A percentile compares a stretch with the other conserved stretches of the same genome.
Conservation (phyloP, 805 yeast genomes). For the Candida nanaspora region DNA sequence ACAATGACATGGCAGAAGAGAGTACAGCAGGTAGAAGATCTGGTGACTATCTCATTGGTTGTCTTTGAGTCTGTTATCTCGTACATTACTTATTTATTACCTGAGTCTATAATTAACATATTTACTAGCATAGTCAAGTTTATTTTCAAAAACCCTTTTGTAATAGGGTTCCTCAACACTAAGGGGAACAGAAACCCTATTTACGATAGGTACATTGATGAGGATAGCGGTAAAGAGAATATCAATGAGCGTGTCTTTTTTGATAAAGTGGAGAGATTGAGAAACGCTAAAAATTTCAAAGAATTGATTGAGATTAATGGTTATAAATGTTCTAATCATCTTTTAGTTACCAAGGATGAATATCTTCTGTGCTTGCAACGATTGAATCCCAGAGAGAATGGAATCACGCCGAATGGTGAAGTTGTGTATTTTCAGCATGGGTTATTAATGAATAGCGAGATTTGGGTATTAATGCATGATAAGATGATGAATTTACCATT, state of each 20-base stretch:
- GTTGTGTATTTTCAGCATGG: conserved; percentile 90
- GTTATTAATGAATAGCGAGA: conserved; percentile 78
- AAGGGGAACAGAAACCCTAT: conserved; percentile 3
- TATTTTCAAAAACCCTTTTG: conserved; percentile 1
- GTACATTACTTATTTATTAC: conserved; percentile 29
- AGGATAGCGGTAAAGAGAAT: conserved; percentile 8
- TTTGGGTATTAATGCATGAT: conserved; percentile 41
- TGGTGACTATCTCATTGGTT: conserved; percentile 2
- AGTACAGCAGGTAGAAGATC: background rate
- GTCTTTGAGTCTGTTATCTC: conserved; percentile 28
- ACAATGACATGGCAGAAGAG: background rate
- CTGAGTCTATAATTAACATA: conserved; percentile 24
- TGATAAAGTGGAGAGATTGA: conserved; percentile 25
- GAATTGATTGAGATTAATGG: conserved; percentile 66
- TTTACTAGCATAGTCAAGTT: conserved; percentile 17
- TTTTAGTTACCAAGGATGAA: conserved; percentile 71
- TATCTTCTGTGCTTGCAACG: conserved; percentile 74
- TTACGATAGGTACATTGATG: conserved; percentile 4
- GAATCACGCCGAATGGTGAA: conserved; percentile 28
- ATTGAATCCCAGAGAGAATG: conserved; percentile 32
- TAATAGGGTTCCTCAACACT: background rate
- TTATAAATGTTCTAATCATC: conserved; percentile 64
- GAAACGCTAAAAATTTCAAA: conserved; percentile 46
- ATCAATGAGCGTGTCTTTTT: conserved; percentile 10
- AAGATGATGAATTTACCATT: conserved; percentile 57